A percentile compares a stretch with the other conserved stretches of the same genome.
phyloP scores from a whole-genome alignment of 805 yeast genomes.

The Metschnikowia henanensis region DNA sequence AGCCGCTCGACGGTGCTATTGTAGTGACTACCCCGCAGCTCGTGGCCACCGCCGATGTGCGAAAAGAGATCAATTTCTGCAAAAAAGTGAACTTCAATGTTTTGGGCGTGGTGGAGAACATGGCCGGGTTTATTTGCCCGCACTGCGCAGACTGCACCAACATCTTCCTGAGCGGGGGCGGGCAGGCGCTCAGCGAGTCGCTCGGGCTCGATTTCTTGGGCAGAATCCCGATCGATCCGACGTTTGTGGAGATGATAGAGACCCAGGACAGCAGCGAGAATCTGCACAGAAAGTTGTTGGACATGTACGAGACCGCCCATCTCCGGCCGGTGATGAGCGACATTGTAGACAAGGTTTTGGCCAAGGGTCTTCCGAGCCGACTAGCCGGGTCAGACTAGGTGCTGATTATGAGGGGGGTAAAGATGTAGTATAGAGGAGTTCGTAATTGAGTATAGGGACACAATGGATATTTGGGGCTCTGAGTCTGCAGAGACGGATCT shows the following conservation, averaged over 20 bases:
- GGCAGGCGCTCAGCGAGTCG: constrained; percentile 63
- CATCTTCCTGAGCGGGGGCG: constrained; percentile 94
- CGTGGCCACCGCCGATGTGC: constrained; percentile 91
- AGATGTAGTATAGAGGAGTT: too few relatives aligned
- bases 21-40: constrained; percentile 96
- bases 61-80: constrained; percentile 92
- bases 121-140: constrained; percentile 97
- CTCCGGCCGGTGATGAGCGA: constrained; percentile 38
- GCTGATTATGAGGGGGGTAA: background rate
- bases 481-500: too few relatives aligned
- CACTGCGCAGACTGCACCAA: constrained; percentile 89
- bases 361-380: constrained; percentile 26
- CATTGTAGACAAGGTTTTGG: constrained; percentile 36
- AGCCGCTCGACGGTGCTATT: constrained; percentile 83
- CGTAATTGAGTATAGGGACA: too few relatives aligned
- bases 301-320: constrained; percentile 35
- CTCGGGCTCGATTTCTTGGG: constrained; percentile 73
- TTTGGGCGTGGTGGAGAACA: constrained; percentile 89
- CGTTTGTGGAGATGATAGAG: constrained; percentile 87
- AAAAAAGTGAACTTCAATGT: constrained; percentile 76
- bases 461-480: background rate
- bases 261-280: constrained; percentile 39
- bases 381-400: background rate
- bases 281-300: constrained; percentile 27
- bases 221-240: constrained; percentile 90